Base-by-base conservation (phyloP, 352 stramenopile genomes). In the Pythium phragmiticola region DNA sequence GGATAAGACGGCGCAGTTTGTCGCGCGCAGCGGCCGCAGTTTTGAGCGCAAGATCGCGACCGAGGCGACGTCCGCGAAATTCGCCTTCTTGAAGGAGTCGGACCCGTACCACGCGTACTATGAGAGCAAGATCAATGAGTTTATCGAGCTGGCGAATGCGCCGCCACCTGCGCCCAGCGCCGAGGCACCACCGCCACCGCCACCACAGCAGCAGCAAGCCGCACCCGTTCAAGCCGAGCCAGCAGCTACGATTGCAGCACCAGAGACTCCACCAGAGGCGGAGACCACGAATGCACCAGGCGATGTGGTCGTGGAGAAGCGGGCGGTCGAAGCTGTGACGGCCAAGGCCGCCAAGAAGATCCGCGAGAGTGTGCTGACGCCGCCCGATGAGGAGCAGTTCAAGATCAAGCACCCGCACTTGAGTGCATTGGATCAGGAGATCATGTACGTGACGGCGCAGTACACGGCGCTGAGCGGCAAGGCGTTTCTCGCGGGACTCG, bases 21-120 rank as follows among this genome's bases (percentile, higher is more conserved):
- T 99, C 53, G 96, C 97, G 26, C 98, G 96, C 70, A 98, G 99
- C 73, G 98, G 98, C 7, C 90, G 97, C 63, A 95, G 83, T 45
- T 99, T 99, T 69, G 98, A 99, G 82, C 87, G 88, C 64, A 93
- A 95, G 61, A 99, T 99, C 76, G 94, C 85, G 57, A 94, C 88
- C 56, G 96, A 99, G 79, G 94, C 93, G 39, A 95, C 97, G 67
- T 98, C 92, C 30, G 81, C 95, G 48, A 99, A 99, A 70, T 99
- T 99, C 78, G 94, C 97, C 33, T 99, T 99, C 77, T 82, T 99
- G 70, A 89, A 95, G 46, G 73, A 82, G 28, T 76, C 84, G 14
- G 95, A 98, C 58, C 97, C 97, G 43, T 99, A 99, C 76, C 92
- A 99, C 78, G 92, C 94, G 21, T 99, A 99, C 81, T 99, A 99